phyloP scores from a whole-genome alignment of 2,329 filamentous ascomycete genomes.

The Ophiocordyceps robertsii region DNA sequence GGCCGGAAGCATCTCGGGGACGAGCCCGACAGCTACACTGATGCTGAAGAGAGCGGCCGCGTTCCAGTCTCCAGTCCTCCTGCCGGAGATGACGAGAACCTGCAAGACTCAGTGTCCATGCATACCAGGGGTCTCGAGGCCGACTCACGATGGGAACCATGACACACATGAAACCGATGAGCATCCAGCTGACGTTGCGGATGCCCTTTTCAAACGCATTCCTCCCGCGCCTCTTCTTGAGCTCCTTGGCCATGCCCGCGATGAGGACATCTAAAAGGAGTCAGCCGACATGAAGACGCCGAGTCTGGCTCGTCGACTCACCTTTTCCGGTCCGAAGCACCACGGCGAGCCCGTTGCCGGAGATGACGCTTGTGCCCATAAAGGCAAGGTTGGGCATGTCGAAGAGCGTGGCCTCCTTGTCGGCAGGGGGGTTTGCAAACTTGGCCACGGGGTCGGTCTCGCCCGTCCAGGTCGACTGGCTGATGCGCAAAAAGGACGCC shows the following conservation, averaged over 20 bases:
- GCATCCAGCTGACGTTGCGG: conserved; percentile 14
- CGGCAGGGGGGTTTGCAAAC: conserved; percentile 3
- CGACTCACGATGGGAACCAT: conserved; percentile 15
- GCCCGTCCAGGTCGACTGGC: conserved; percentile 17
- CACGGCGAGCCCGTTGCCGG: conserved; percentile 12
- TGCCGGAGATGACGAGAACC: conserved; percentile 12
- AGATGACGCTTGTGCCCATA: conserved; percentile 15
- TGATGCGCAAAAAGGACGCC: conserved; percentile 12
- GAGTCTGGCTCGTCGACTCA: background rate
- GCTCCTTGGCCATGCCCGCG: conserved; percentile 12
- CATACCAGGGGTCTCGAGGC: background rate
- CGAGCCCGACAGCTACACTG: conserved; percentile 15
- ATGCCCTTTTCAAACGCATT: conserved; percentile 16
- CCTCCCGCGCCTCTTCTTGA: conserved; percentile 9
- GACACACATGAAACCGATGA: conserved; percentile 14
- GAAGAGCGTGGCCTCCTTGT: conserved; percentile 10
- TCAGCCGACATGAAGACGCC: background rate
- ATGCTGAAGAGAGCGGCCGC: conserved; percentile 14
- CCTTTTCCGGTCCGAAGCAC: conserved; percentile 11
- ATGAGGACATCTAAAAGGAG: conserved; percentile 9
- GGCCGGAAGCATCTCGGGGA: conserved; percentile 16
- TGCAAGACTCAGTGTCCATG: background rate
- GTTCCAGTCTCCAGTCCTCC: conserved; percentile 12
- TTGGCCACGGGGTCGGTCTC: conserved; percentile 14
- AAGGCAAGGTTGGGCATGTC: conserved; percentile 13